Base-by-base conservation (phyloP, 2,329 filamentous ascomycete species). In the Corinectria fuckeliana region DNA sequence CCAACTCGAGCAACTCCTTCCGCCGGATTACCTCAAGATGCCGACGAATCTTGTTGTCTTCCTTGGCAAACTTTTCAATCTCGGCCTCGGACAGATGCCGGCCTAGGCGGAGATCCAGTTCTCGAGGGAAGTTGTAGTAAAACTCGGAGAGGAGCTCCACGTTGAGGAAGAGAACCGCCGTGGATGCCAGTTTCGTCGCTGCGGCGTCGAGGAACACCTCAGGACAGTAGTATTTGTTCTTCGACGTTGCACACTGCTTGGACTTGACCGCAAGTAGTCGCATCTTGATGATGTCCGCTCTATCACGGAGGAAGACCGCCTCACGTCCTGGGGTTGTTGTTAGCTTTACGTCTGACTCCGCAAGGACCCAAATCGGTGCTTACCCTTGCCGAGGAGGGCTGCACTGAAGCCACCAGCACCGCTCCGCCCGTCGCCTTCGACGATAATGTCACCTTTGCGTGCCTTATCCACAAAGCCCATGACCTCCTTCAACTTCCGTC, bases 161-260 rank as follows among this genome's bases (percentile, higher is more conserved):
- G 71, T 99, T 97, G 26, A 99, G 85, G 82, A 99, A 99, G 0
- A 99, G 86, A 8, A 99, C 95, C 2, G 95, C 94, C 0, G 95
- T 99, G 2, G 92, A 90, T 3, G 94, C 96, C 48, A 99, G 85
- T 77, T 98, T 98, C 67, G 93, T 92, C 1, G 95, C 93, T 2
- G 97, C 95, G 3, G 96, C 93, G 71, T 99, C 93, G n/a, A 99
- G 87, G 81, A 99, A 99, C 14, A 99, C 87, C 74, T 99, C 95
- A 0, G 95, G 95, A 72, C 95, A 99, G 78, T 95, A 88, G 78
- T 98, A 97, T 80, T 97, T 97, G 81, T 97, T 97, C 71, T 90
- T 89, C 66, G 89, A 83, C 66, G 81, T 87, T 59, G 88, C 85
- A 77, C 95, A 99, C 77, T 97, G 93, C 75, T 94, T 92, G 14